Evolutionary conservation across 306 rosid genomes (phyloP), one percentile per base, ranked within the genome.

Genomic region (Quercus dentata): DNA sequence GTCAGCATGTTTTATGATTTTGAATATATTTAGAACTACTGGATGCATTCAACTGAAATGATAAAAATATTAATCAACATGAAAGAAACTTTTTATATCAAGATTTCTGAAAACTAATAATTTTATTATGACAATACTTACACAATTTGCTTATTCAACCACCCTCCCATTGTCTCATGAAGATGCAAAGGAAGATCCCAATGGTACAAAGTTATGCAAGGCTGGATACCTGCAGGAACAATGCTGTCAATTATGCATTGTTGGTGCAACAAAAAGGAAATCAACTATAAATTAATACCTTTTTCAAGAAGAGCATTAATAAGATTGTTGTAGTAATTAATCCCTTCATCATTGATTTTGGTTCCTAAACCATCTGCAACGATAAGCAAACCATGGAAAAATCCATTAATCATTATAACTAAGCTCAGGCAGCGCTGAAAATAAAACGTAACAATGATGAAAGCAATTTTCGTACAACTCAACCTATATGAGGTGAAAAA

Each of bases 171-270:
- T 68, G 91, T 87, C 85, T 94, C 94, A 0, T 94, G 84, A 80
- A 94, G 99, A 89, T 92, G 90, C 90, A 87, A 86, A 2, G 99
- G 99, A 81, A 94, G 97, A 86, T 94, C 99, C 97, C 97, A 94
- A 85, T 94, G 99, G 74, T 92, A 94, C 85, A 94, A 77, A 81
- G 99, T 94, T 75, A 83, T 87, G 81, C 73, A 94, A 78, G 99
- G 99, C 80, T 88, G 86, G 80, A 94, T 89, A 72, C 99, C 99
- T 94, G 92, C 72, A 52, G 21, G 67, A 70, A 80, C 81, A 67
- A 76, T 81, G 69, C 33, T 62, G 65, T 82, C 82, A 78, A 71
- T 73, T 80, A 54, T 25, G 63, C 59, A 67, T 61, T 58, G 78
- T 44, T 75, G 63, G 23, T 25, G 71, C 59, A 76, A 78, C 35